phyloP scores from a whole-genome alignment of 177 flowering plant species.

The Telopea speciosissima region DNA sequence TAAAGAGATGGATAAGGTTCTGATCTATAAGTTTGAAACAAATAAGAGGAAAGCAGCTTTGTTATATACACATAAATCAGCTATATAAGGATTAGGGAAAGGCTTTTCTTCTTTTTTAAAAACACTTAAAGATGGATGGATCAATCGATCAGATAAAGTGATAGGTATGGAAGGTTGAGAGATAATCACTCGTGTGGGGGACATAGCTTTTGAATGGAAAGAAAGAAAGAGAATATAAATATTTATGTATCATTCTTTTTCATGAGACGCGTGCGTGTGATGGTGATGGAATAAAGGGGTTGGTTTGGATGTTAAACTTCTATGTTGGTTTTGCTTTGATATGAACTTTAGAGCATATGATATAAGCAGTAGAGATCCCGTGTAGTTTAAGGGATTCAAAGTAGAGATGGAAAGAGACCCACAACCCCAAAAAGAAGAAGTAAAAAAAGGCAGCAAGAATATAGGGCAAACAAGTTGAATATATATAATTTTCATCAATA shows the following conservation, averaged over 20 bases:
- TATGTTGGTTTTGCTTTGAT: constrained; percentile 1
- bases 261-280: constrained; percentile 29
- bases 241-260: constrained; percentile 3
- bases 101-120: background rate
- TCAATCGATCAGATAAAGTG: too few species aligned
- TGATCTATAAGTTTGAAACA: background rate
- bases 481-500: too few species aligned
- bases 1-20: constrained; percentile 4
- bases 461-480: background rate
- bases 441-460: background rate
- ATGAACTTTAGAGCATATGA: background rate
- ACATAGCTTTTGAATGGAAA: constrained; percentile 10
- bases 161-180: background rate
- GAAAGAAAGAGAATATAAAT: background rate
- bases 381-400: constrained; percentile 21
- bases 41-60: background rate
- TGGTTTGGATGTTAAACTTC: constrained; percentile 4
- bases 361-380: constrained; percentile 16
- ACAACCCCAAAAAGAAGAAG: too few species aligned
- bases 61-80: background rate
- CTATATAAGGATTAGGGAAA: background rate
- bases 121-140: too few species aligned
- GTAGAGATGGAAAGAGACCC: background rate
- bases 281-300: constrained; percentile 22
- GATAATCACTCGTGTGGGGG: constrained; percentile 32